Evolutionary conservation across 1,284 basidiomycete genomes (phyloP).

Genomic region (Inonotus hispidus): DNA sequence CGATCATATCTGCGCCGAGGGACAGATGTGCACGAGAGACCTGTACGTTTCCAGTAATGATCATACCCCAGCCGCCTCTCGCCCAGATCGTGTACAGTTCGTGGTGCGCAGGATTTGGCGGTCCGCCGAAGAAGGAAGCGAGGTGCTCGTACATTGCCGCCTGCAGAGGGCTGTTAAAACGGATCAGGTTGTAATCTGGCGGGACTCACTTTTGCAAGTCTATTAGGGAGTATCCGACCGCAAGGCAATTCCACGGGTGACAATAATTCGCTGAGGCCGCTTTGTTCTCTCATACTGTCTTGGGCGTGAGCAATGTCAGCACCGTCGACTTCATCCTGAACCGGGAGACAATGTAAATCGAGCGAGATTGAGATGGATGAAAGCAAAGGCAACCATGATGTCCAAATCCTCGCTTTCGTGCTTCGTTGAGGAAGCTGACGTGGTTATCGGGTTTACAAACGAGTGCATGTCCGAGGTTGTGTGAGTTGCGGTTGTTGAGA

Average conservation of each 20-base stretch:
- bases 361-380: neutral
- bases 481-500: too few species aligned
- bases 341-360: neutral
- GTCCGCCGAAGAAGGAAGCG: constrained; percentile 58
- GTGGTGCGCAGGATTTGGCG: constrained; percentile 61
- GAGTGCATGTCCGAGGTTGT: too few species aligned
- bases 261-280: constrained; percentile 28
- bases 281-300: neutral
- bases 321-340: neutral
- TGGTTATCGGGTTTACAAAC: too few species aligned
- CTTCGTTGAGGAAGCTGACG: neutral
- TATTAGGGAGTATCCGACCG: constrained; percentile 37
- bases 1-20: constrained; percentile 73
- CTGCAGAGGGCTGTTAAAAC: constrained; percentile 32
- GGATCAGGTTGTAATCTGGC: neutral
- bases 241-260: constrained; percentile 50
- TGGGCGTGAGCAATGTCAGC: too few species aligned
- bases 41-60: constrained; percentile 88
- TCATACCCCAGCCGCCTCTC: constrained; percentile 78
- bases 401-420: neutral
- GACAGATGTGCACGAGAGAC: constrained; percentile 69
- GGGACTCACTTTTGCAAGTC: constrained; percentile 39
- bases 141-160: constrained; percentile 86
- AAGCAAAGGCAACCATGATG: neutral
- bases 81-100: constrained; percentile 78